phyloP scores from a whole-genome alignment of 1,139 yeast genomes.

The Yamadazyma sp. region DNA sequence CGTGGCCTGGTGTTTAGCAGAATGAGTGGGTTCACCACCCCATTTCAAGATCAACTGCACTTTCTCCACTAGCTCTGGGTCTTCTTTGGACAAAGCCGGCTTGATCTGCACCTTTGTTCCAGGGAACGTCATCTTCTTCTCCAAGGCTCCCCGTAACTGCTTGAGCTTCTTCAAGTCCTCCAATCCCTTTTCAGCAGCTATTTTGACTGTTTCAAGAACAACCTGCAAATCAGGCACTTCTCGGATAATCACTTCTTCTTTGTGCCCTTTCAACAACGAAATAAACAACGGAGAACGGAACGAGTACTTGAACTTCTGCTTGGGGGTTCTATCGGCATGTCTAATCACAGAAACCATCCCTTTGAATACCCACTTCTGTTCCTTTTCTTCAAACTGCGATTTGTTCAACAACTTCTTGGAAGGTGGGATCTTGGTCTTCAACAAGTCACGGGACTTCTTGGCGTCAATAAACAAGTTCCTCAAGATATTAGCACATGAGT shows the following conservation, averaged over 20 bases:
- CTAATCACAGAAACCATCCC: slow-evolving; percentile 90
- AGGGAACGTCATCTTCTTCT: slow-evolving; percentile 84
- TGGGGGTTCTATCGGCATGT: slow-evolving; percentile 99
- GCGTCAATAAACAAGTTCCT: slow-evolving; percentile 70
- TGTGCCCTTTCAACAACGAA: slow-evolving; percentile 87
- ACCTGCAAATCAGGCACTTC: slow-evolving; percentile 83
- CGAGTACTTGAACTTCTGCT: slow-evolving; percentile 94
- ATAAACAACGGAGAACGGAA: slow-evolving; percentile 86
- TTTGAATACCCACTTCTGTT: slow-evolving; percentile 95
- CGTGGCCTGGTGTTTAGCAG: slow-evolving; percentile 90
- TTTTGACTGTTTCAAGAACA: slow-evolving; percentile 79
- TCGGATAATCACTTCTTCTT: slow-evolving; percentile 92
- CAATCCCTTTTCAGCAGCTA: slow-evolving; percentile 73
- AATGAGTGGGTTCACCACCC: slow-evolving; percentile 99
- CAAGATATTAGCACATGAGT: slow-evolving; percentile 75
- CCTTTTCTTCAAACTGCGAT: slow-evolving; percentile 67
- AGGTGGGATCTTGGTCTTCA: slow-evolving; percentile 41
- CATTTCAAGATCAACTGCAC: slow-evolving; percentile 94
- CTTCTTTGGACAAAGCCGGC: slow-evolving; percentile 70
- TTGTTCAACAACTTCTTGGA: slow-evolving; percentile 37
- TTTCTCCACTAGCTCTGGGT: slow-evolving; percentile 74
- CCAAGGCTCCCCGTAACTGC: slow-evolving; percentile 79
- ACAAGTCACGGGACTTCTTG: slow-evolving; percentile 42
- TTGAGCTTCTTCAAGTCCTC: slow-evolving; percentile 79
- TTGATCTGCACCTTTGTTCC: slow-evolving; percentile 97